Evolutionary conservation across 305 asterid species (phyloP), one percentile per base, ranked within the genome.

Genomic region (Euphrasia arctica): DNA sequence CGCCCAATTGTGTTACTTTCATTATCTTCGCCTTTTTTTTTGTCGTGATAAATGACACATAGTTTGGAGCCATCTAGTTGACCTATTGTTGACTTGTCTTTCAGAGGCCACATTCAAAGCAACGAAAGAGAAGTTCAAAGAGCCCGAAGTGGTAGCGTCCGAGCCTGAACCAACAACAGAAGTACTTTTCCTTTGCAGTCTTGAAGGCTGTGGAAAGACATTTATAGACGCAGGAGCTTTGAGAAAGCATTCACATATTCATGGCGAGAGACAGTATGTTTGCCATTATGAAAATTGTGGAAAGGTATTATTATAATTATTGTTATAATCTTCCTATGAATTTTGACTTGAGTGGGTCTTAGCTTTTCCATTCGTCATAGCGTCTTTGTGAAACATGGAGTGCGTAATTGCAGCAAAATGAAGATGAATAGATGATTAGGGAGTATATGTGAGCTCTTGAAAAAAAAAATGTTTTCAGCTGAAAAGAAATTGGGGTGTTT

Each of bases 151-250:
- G 45, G 76, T 80, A 31, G 93, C 78, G 56, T 85, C 95, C 9
- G 42, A 36, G 42, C 42, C 9, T 36, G 99, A 93, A 79, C 96
- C 95, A 56, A 83, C 97, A 13, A 88, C 99, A 2, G 97, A 93
- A 74, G 96, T 93, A 75, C 90, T 93, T 74, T 93, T 93, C 78
- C 94, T 93, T 71, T 93, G 99, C 78, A 93, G 96, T 68, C 87
- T 82, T 36, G 99, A 88, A 66, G 96, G 96, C 66, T 93, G 99
- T 79, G 99, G 99, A 67, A 93, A 93, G 82, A 90, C 99, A 39
- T 93, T 93, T 69, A 79, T 90, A 51, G 99, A 93, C 81, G 95
- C 96, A 13, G 95, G 95, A 52, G 95, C 97, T 59, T 79, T 93
- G 83, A 90, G 87, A 85, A 93, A 93, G 82, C 99, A 93, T 73